Conservation (phyloP, 1,284 basidiomycete genomes). For the Moesziomyces globuligerus region DNA sequence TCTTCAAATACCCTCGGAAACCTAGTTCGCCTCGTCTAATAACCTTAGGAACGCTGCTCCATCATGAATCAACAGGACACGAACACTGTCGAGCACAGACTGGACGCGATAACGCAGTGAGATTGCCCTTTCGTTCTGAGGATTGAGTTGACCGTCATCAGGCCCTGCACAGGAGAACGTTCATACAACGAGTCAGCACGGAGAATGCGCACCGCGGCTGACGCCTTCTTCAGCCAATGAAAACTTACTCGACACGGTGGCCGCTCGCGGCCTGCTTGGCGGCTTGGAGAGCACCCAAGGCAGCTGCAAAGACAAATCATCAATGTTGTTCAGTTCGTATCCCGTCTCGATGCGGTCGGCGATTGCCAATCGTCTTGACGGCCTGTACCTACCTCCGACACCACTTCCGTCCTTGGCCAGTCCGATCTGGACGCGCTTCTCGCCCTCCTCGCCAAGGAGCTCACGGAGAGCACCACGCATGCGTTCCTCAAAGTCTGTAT, state of each 20-base stretch:
- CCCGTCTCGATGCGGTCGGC: background rate
- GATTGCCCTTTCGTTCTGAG: background rate
- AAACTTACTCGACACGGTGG: slow-evolving; percentile 49
- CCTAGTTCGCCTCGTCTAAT: background rate
- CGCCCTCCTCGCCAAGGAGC: slow-evolving; percentile 81
- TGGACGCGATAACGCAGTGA: background rate
- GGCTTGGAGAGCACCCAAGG: slow-evolving; percentile 53
- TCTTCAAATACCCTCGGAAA: slow-evolving; percentile 7
- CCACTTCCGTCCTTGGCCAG: slow-evolving; percentile 97
- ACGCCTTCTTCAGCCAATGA: background rate
- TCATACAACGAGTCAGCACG: background rate
- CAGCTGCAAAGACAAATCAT: slow-evolving; percentile 10
- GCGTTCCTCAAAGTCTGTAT: slow-evolving; percentile 75
- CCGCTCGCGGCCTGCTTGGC: slow-evolving; percentile 53
- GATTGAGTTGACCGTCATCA: background rate
- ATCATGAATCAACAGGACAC: too few relatives aligned
- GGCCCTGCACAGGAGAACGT: background rate
- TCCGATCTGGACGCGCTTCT: slow-evolving; percentile 82
- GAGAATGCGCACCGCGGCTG: background rate
- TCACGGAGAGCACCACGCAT: slow-evolving; percentile 79
- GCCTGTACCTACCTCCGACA: slow-evolving; percentile 79
- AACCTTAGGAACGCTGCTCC: too few relatives aligned
- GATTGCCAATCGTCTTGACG: background rate
- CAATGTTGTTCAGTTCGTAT: background rate
- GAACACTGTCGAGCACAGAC: background rate